A percentile compares a stretch with the other conserved stretches of the same genome.
Evolutionary conservation across 257 asterid genomes (phyloP).

Genomic region (Solanum arcanum): DNA sequence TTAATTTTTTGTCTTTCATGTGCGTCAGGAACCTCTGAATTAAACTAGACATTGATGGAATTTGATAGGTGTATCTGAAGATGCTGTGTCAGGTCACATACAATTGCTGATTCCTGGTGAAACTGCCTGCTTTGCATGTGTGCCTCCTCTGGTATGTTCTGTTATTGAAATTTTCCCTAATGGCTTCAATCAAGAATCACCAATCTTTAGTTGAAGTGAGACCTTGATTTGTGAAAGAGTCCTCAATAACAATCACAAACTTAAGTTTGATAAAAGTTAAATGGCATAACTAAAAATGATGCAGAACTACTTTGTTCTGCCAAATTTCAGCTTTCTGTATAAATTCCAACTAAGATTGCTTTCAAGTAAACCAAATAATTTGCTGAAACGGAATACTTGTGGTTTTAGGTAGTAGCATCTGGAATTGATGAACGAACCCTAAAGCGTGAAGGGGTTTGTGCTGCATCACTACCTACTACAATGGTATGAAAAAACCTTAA

Average conservation of each 20-base stretch:
- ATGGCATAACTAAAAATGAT: background rate
- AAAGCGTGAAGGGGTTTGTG: constrained; percentile 99
- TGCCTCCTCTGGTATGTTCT: constrained; percentile 85
- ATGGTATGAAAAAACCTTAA: constrained; percentile 36
- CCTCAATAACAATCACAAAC: background rate
- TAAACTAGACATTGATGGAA: constrained; percentile 87
- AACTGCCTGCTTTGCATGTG: constrained; percentile 99
- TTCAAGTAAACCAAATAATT: background rate
- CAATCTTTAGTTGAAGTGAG: background rate
- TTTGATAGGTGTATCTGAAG: constrained; percentile 98
- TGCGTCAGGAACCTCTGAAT: constrained; percentile 15
- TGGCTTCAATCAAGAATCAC: background rate
- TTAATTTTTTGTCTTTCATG: background rate
- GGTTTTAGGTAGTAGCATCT: constrained; percentile 85
- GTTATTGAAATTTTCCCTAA: background rate
- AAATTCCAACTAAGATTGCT: background rate
- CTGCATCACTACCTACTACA: constrained; percentile 98
- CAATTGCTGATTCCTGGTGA: constrained; percentile 94
- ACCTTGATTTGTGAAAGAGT: background rate
- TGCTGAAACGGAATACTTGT: background rate
- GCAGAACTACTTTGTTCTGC: background rate
- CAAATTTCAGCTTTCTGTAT: background rate
- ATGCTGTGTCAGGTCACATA: constrained; percentile 98
- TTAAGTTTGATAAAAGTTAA: background rate
- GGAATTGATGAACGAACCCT: constrained; percentile 93